Evolutionary conservation across 108 stramenopile genomes (phyloP), one percentile per base, ranked within the genome.

Genomic region (Skeletonema grethae): DNA sequence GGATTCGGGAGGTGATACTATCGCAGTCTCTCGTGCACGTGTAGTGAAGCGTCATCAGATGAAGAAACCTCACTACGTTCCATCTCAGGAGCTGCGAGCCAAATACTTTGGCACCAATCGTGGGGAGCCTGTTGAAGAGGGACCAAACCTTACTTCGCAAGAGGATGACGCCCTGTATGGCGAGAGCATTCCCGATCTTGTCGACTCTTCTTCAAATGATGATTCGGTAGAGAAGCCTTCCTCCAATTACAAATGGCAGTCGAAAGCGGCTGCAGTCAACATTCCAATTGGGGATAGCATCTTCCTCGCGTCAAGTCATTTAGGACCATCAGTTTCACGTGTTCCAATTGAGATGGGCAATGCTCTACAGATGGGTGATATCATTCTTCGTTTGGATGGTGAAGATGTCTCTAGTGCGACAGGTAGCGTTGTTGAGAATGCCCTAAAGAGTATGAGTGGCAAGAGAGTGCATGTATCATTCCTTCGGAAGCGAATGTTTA

Each of bases 341-440:
- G 30, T 61, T 16, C 60, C 31, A 35, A 32, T 57, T 66, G 11
- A 39, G 58, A 43, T n/a, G 15, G 56, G 45, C 41, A 12, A 22
- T 24, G 9, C 48, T 25, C 11, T 74, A 25, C 64, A 66, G 59
- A 22, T 74, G 6, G 73, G 65, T 30, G 73, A 74, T 59, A 64
- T 74, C 29, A 55, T 74, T 9, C 57, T 74, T 58, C 64, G 73
- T 7, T 30, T 74, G 59, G 43, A 74, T 60, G 65, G 65, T 45
- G 65, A 65, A 30, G 73, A 74, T 35, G 73, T 74, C 8, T 66
- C 73, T 5, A 45, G 63, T 16, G 31, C 58, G 34, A 57, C 61
- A 60, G 64, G 32, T 11, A 22, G 57, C 7, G 22, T 34, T 59
- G 64, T 74, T 9, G 56, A 25, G 6, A 64, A 74, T 45, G 29